Conservation (phyloP, 2,329 filamentous ascomycete species). For the Penicillium sp. region DNA sequence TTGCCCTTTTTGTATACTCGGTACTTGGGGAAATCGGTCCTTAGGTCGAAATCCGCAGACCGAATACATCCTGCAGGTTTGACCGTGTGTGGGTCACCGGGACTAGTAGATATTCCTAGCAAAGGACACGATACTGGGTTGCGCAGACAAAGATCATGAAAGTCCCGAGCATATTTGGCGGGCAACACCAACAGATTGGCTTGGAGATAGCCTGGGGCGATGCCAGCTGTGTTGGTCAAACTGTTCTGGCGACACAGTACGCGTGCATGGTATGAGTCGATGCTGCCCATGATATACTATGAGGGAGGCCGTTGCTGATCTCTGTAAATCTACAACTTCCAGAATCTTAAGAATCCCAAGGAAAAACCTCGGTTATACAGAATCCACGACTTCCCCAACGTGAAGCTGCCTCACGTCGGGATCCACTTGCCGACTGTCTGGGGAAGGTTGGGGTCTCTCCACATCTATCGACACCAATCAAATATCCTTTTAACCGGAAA, state of each 20-base stretch:
- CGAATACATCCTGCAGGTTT: conserved; percentile 22
- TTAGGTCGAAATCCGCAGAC: conserved; percentile 49
- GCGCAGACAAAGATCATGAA: conserved; percentile 54
- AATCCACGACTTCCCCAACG: neutral
- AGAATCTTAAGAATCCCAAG: neutral
- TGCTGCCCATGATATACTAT: conserved; percentile 12
- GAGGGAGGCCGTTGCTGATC: neutral
- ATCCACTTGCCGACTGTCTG: conserved; percentile 24
- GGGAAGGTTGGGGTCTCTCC: conserved; percentile 16
- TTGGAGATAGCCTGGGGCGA: conserved; percentile 55
- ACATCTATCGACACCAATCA: neutral
- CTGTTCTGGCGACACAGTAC: conserved; percentile 43
- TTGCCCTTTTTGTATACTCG: conserved; percentile 53
- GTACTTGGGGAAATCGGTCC: conserved; percentile 56
- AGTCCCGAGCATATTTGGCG: conserved; percentile 54
- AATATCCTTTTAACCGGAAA: neutral
- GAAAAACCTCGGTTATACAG: conserved; percentile 6
- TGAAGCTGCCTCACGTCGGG: conserved; percentile 14
- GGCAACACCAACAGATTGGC: conserved; percentile 61
- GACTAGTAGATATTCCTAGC: conserved; percentile 44
- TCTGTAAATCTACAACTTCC: neutral
- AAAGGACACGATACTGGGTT: conserved; percentile 62
- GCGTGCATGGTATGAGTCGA: conserved; percentile 37
- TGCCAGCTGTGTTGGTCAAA: conserved; percentile 49
- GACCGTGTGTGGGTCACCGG: conserved; percentile 36